Conservation (phyloP, 192 early-diverging fungal genomes). For the Linnemannia exigua region DNA sequence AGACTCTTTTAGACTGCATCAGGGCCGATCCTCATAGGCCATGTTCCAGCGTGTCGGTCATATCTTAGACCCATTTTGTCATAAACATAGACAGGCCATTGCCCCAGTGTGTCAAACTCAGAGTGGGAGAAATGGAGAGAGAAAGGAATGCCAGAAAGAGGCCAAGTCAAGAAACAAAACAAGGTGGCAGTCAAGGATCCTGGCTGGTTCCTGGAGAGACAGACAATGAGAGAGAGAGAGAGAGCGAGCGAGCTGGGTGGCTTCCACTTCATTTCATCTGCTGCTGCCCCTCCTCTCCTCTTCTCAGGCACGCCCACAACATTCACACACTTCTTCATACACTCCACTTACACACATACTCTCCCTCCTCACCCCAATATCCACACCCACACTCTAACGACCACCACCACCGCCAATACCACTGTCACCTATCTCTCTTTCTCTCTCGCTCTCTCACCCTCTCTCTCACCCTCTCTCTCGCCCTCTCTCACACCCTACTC, state of each 20-base stretch:
- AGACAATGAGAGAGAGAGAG: not conserved
- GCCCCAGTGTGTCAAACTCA: not conserved
- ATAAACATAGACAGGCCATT: not conserved
- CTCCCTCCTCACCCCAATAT: too few relatives aligned
- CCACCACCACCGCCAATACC: too few relatives aligned
- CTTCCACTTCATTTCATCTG: too few relatives aligned
- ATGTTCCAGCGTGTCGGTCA: not conserved
- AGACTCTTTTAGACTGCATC: not conserved
- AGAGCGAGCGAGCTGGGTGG: too few relatives aligned
- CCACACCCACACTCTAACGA: too few relatives aligned
- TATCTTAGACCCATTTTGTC: constrained; percentile 3
- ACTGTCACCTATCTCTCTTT: not conserved
- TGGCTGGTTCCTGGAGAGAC: not conserved
- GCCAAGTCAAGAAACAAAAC: not conserved
- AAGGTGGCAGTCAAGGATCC: not conserved
- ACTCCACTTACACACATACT: too few relatives aligned
- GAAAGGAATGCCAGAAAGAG: not conserved
- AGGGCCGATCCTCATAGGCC: not conserved
- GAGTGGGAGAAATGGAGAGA: not conserved
- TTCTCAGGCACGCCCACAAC: constrained; percentile 7
- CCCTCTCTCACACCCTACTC: not conserved
- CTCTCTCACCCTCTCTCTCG: not conserved
- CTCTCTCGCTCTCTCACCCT: too few relatives aligned
- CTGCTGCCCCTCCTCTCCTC: too few relatives aligned
- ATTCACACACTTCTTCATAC: too few relatives aligned